Conservation (phyloP, 2,329 filamentous ascomycete genomes). For the Pseudogymnoascus sp. region DNA sequence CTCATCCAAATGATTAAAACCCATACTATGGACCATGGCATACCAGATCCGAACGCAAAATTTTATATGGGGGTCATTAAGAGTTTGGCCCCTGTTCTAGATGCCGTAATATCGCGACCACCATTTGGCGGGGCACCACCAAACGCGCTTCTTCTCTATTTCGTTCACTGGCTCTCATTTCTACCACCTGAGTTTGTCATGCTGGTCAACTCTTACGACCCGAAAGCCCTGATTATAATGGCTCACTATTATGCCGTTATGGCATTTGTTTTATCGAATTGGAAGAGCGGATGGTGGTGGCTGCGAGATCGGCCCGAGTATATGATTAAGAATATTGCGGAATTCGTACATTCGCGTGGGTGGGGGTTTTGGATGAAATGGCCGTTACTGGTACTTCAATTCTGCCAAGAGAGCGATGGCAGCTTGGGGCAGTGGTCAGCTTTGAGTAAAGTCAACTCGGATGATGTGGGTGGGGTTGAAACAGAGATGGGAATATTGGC, state of each 20-base stretch:
- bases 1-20: not conserved
- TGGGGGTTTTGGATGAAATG: slow-evolving; percentile 18
- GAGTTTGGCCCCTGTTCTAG: not conserved
- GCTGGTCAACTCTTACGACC: slow-evolving; percentile 15
- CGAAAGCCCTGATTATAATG: slow-evolving; percentile 16
- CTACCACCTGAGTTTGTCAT: slow-evolving; percentile 14
- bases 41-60: not conserved
- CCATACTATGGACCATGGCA: not conserved
- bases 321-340: slow-evolving; percentile 17
- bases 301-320: slow-evolving; percentile 17
- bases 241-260: slow-evolving; percentile 18
- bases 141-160: slow-evolving; percentile 15
- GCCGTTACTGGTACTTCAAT: slow-evolving; percentile 10
- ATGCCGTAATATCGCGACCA: not conserved
- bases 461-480: not conserved
- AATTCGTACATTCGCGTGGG: not conserved
- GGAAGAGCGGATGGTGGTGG: slow-evolving; percentile 17
- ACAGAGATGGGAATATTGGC: slow-evolving; percentile 2
- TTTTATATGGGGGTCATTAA: not conserved
- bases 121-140: not conserved
- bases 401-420: not conserved
- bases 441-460: not conserved
- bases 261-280: slow-evolving; percentile 13
- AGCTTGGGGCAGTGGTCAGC: not conserved
- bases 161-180: slow-evolving; percentile 18